Evolutionary conservation across 306 rosid species (phyloP).

Genomic region (Adenanthera pavonina): DNA sequence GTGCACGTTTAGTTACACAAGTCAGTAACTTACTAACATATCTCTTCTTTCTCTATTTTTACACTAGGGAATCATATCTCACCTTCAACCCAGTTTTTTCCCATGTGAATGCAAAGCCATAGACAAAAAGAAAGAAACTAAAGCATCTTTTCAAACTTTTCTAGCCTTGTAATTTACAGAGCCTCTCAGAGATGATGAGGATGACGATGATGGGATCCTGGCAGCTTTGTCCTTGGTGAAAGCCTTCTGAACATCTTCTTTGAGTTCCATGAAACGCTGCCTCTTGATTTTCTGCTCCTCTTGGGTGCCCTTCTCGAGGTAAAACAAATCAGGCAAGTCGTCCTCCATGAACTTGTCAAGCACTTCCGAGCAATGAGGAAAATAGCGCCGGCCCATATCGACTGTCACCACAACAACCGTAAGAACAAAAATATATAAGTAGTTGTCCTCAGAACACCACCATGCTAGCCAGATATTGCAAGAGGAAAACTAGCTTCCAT

Average conservation of each 20-base stretch:
- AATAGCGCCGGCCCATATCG: constrained; percentile 81
- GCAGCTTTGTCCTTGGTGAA: constrained; percentile 80
- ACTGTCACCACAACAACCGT: constrained; percentile 50
- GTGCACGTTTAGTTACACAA: constrained; percentile 11
- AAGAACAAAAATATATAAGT: constrained; percentile 13
- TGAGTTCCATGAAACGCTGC: constrained; percentile 81
- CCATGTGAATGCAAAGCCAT: constrained; percentile 19
- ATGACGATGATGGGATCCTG: constrained; percentile 61
- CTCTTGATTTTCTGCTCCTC: constrained; percentile 79
- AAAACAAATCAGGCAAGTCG: constrained; percentile 72
- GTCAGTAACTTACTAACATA: not conserved
- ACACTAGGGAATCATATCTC: not conserved
- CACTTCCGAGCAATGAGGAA: constrained; percentile 94
- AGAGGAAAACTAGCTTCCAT: not conserved
- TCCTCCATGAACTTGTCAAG: constrained; percentile 84
- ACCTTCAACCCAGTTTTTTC: not conserved
- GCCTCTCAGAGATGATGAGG: constrained; percentile 60
- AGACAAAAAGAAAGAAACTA: not conserved
- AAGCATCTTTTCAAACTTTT: constrained; percentile 46
- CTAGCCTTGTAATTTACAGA: constrained; percentile 59
- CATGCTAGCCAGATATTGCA: not conserved
- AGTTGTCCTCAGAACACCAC: not conserved
- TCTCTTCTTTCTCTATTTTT: constrained; percentile 27
- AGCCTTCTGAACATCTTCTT: constrained; percentile 86
- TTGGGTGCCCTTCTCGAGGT: constrained; percentile 71